These are phyloP conservation scores for Colletotrichum sp. DNA, from an alignment of 2,329 filamentous ascomycete genomes.

Conservation along the genomic window DNA sequence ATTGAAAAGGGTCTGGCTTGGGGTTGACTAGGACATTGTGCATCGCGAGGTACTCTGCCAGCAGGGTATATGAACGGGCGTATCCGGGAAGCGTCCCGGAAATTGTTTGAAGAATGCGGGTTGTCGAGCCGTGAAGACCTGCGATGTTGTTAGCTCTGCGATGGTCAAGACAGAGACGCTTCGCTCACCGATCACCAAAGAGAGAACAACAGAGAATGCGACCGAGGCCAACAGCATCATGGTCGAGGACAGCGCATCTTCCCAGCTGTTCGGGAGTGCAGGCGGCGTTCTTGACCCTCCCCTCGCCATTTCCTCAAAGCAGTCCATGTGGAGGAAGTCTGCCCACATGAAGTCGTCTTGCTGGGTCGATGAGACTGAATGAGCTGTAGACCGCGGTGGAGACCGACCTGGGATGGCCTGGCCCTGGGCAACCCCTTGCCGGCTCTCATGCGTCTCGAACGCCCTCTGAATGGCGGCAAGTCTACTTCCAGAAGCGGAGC, in stretches of 20 bases:
- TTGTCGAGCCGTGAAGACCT: neutral
- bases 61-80: neutral
- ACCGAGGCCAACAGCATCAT: slow-evolving; percentile 22
- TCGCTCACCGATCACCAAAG: slow-evolving; percentile 7
- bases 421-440: neutral
- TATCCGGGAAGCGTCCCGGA: neutral
- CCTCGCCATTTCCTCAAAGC: neutral
- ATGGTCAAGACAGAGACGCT: no score
- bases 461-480: slow-evolving; percentile 14
- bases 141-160: neutral
- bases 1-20: neutral
- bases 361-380: neutral
- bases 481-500: neutral
- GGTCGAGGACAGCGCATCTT: slow-evolving; percentile 17
- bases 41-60: slow-evolving; percentile 7
- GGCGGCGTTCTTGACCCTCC: neutral
- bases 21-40: neutral
- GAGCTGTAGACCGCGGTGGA: neutral
- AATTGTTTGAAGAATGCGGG: neutral
- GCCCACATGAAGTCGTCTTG: slow-evolving; percentile 1
- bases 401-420: slow-evolving; percentile 2
- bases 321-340: slow-evolving; percentile 14
- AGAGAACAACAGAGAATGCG: slow-evolving; percentile 17
- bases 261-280: neutral
- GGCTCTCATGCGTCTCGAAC: neutral